Evolutionary conservation across 23 red algal species (phyloP).

Genomic region (Pyropia yezoensis): DNA sequence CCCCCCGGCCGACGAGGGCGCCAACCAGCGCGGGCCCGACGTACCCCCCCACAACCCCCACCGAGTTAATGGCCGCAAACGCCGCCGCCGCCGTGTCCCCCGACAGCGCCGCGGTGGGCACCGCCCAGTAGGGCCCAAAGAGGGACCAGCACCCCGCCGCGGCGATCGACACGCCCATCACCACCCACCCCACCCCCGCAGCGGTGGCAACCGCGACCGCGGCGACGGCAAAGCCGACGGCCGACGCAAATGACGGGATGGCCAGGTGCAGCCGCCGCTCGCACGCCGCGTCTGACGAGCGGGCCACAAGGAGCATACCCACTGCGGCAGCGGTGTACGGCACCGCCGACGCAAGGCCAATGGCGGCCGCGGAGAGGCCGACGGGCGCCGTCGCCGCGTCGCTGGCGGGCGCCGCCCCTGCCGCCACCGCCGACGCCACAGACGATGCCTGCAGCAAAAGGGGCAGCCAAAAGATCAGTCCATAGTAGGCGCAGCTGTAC

Average conservation of each 20-base stretch:
- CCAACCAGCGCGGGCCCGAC: slow-evolving; percentile 49
- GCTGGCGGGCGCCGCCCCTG: no score
- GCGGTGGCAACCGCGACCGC: slow-evolving; percentile 10
- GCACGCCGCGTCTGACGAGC: slow-evolving; percentile 33
- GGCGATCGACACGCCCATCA: slow-evolving; percentile 27
- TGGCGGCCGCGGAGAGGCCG: slow-evolving; percentile 21
- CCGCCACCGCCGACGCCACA: slow-evolving; percentile 5
- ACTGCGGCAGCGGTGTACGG: slow-evolving; percentile 23
- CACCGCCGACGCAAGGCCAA: slow-evolving; percentile 36
- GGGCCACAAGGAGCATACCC: slow-evolving; percentile 38
- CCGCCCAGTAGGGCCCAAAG: slow-evolving; percentile 52
- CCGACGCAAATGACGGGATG: slow-evolving; percentile 26
- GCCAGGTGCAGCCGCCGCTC: slow-evolving; percentile 45
- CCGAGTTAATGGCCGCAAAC: slow-evolving; percentile 55
- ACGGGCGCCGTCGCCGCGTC: no score
- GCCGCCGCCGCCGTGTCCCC: slow-evolving; percentile 42
- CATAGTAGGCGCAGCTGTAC: slow-evolving; percentile 49
- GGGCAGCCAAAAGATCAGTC: slow-evolving; percentile 57
- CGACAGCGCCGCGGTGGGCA: slow-evolving; percentile 35
- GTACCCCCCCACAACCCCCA: slow-evolving; percentile 45
- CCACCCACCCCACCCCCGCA: slow-evolving; percentile 23
- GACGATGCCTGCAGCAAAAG: slow-evolving; percentile 23
- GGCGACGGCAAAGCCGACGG: slow-evolving; percentile 38
- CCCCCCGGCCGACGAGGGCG: slow-evolving; percentile 10
- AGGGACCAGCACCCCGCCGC: slow-evolving; percentile 48